A percentile compares a stretch with the other conserved stretches of the same genome.
These are phyloP conservation scores for Colletotrichum simmondsii DNA, from an alignment of 2,329 filamentous ascomycete species.

Conservation along the genomic window DNA sequence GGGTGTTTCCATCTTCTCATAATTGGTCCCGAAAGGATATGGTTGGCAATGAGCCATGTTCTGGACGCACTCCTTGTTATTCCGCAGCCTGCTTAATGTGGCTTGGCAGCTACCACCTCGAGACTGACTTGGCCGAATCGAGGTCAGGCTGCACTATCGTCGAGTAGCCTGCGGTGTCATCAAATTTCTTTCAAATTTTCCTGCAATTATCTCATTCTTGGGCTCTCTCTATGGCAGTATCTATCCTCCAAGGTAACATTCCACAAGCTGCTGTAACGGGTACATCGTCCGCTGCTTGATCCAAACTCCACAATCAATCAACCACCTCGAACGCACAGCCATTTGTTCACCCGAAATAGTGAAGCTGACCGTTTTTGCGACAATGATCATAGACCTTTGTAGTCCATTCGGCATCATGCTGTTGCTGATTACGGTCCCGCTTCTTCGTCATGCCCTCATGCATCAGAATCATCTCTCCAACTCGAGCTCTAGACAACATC, in stretches of 20 bases:
- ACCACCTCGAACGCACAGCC: not conserved
- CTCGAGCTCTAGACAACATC: slow-evolving; percentile 54
- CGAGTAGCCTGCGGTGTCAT: no score
- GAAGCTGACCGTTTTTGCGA: slow-evolving; percentile 5
- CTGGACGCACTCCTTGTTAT: not conserved
- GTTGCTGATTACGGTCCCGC: not conserved
- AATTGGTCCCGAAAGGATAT: not conserved
- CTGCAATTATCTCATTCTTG: not conserved
- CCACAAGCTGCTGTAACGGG: not conserved
- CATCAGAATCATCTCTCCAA: slow-evolving; percentile 59
- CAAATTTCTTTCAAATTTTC: not conserved
- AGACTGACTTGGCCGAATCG: no score
- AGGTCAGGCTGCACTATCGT: not conserved
- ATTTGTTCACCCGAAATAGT: not conserved
- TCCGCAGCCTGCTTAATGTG: not conserved
- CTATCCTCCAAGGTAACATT: not conserved
- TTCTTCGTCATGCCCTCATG: slow-evolving; percentile 47
- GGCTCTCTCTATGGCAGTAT: not conserved
- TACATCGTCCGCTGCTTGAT: not conserved
- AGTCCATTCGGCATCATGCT: slow-evolving; percentile 24
- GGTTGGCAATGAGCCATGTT: no score
- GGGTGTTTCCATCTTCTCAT: no score
- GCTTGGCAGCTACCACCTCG: not conserved
- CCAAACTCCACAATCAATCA: not conserved
- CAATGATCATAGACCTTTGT: slow-evolving; percentile 25